Evolutionary conservation across 306 rosid genomes (phyloP), one percentile per base, ranked within the genome.

Genomic region (Pyrus bretschneideri): DNA sequence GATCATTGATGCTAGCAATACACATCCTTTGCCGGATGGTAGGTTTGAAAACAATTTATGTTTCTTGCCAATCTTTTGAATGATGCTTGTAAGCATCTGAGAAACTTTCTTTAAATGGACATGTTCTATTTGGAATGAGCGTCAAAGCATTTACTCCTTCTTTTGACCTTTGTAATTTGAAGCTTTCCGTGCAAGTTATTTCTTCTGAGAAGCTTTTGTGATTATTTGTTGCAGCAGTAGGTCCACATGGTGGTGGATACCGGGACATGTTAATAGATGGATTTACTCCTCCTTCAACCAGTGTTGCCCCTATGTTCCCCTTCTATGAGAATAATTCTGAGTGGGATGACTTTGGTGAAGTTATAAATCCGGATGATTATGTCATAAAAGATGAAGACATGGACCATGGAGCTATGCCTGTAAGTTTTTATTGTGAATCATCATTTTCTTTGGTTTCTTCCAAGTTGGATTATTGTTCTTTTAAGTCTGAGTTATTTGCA

Each of bases 321-420:
- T 92, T 75, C 76, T 92, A 80, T 55, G 97, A 92, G 73, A 95
- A 87, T 79, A 78, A 87, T 38, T 80, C 82, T 7, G 97, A 92
- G 75, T 95, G 97, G 99, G 97, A 90, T 83, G 99, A 95, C 83
- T 92, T 89, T 87, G 97, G 99, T 54, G 97, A 92, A 83, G 96
- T 95, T 61, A 95, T 95, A 83, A 92, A 95, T 82, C 99, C 99
- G n/a, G 99, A 95, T 71, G 97, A 90, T 88, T 95, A 92, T 83
- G 97, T 90, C 57, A 92, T 95, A 63, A 95, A 90, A 85, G 99
- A 90, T 72, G 97, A 90, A 79, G 99, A 92, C 88, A 89, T 92
- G 96, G 92, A 92, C 85, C 91, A 78, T 72, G 74, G 84, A 62
- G 74, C 87, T 49, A 84, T 84, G 84, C 87, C 78, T 78, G 99